phyloP scores from a whole-genome alignment of 352 stramenopile genomes.

The Pythium apleroticum region DNA sequence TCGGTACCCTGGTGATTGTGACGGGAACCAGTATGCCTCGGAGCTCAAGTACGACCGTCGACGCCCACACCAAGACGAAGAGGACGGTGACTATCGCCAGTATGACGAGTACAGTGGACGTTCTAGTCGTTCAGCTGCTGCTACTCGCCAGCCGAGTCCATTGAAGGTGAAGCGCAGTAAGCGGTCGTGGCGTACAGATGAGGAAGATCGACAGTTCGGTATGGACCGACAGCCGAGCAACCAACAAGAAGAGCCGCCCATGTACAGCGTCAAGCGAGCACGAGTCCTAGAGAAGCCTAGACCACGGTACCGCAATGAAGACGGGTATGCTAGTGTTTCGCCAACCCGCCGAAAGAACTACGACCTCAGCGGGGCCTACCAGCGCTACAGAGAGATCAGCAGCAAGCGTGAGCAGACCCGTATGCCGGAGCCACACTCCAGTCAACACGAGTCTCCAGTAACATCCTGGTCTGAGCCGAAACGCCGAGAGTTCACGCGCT shows the following conservation, averaged over 20 bases:
- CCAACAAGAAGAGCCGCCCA: not conserved
- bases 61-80: not conserved
- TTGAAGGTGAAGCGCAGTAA: constrained; percentile 1
- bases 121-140: not conserved
- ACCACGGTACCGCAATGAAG: not conserved
- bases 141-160: not conserved
- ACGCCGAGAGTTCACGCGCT: not conserved
- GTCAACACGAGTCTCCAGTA: not conserved
- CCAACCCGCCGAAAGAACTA: constrained; percentile 19
- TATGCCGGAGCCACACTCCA: not conserved
- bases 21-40: not conserved
- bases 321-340: not conserved
- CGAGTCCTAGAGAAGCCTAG: not conserved
- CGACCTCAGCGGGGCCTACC: constrained; percentile 17
- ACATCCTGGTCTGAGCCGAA: not conserved
- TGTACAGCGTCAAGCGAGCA: not conserved
- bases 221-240: not conserved
- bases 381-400: constrained; percentile 16
- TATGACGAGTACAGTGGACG: not conserved
- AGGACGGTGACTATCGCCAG: not conserved
- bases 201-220: not conserved
- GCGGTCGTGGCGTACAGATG: not conserved
- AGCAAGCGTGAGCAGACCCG: constrained; percentile 3
- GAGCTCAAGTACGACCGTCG: not conserved
- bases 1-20: too few species aligned